Evolutionary conservation across 768 basidiomycete species (phyloP), one percentile per base, ranked within the genome.

Genomic region (Tephrocybe sp.): DNA sequence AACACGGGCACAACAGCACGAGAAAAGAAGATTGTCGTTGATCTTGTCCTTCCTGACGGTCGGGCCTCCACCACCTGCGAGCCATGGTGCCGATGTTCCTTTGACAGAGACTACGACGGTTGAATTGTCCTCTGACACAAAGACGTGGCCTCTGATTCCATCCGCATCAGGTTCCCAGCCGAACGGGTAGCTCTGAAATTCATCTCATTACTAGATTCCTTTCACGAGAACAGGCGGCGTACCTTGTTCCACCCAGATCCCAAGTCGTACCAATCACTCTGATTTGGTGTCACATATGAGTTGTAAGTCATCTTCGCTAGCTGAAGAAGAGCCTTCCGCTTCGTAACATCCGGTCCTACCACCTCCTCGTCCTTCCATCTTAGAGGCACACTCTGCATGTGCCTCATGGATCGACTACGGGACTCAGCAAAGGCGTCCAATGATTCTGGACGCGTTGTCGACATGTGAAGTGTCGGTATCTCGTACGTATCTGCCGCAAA

Each of bases 1-100:
- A n/a, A 98, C 90, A 6, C 89, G 79, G 2, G 93, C 95, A 62
- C 96, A 98, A 67, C 96, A 98, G 68, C 96, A 98, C 3, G 92
- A 88, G 72, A 96, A 96, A 28, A 98, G 71, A n/a, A 95, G 72
- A 63, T 96, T 98, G 61, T 98, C 95, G 69, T 98, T 98, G 51
- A 86, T 68, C 70, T 94, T 96, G 73, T 98, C 96, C 68, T 89
- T 97, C 62, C 76, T 79, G 34, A 82, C 78, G 8, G 95, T 97
- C 11, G 90, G 86, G 4, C 93, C 93, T 2, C 89, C 86, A 15
- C 82, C 83, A 14, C 78, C 78, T 0, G 73, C 73, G 7, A 90
- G 77, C 61, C 85, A 78, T 8, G 86, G 74, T 1, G 88, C 84
- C 1, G 90, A 91, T 0, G 96, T 98, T n/a, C 96, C 96, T 63